Base-by-base conservation (phyloP, 1,284 basidiomycete species). In the Puccinia hordei region DNA sequence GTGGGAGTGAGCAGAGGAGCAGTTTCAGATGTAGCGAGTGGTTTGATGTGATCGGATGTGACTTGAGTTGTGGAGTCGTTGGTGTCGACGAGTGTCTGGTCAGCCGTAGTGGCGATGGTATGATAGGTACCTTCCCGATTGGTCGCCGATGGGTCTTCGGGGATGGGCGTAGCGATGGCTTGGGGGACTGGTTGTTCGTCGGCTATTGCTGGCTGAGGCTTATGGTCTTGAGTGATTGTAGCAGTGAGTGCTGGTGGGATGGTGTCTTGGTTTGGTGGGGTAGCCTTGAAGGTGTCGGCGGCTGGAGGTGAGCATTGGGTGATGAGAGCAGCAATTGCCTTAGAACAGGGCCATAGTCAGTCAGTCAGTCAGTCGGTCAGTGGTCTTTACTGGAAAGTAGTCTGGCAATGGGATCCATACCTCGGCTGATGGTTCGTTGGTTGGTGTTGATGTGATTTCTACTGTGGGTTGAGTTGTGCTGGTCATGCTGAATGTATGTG, bases 71-170 rank as follows among this genome's bases (percentile, higher is more conserved):
- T 9, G 30, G 46, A 30, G 15, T 71, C 68, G 68, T 51, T 53
- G 24, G 17, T n/a, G n/a, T 71, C 68, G 68, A 71, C 68, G 30
- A 71, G 46, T n/a, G 68, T 71, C 49, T 71, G 68, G 22, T 71
- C 68, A 19, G 68, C 30, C 1, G 68, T 71, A 46, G 68, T 71
- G 30, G 68, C 30, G 19, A 38, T 71, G 68, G 68, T 71, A 53
- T 71, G 68, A n/a, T 33, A 19, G 46, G 68, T 71, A 5, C 46
- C 68, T 71, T 51, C 68, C 22, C 68, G 44, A 33, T 46, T 71
- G 49, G 13, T 46, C 19, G 68, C 30, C 30, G 49, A 51, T 8
- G 68, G 49, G 2, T 71, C 46, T 24, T 66, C 41, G 19, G 63
- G 30, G 61, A 63, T 17, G 61, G 24, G 5, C 5, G 38, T 63